phyloP scores from a whole-genome alignment of 208 protist genomes.

The Leishmania gerbilli region DNA sequence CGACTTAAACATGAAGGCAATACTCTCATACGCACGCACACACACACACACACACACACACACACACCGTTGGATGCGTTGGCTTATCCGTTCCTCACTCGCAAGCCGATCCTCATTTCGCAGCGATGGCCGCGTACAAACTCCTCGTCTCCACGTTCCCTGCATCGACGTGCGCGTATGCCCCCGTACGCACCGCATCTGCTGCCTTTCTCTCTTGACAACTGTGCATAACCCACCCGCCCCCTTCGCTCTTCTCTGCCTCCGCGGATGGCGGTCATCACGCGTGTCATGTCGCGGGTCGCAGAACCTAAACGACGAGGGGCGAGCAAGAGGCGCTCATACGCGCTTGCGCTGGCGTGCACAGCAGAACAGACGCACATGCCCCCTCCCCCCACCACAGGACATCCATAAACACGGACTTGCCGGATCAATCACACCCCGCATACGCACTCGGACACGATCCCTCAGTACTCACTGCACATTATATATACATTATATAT shows the following conservation, averaged over 20 bases:
- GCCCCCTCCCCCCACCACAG: neutral
- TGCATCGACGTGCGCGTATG: neutral
- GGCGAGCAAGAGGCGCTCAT: neutral
- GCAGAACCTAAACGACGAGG: neutral
- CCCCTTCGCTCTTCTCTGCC: neutral
- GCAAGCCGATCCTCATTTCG: neutral
- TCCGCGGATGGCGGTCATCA: neutral
- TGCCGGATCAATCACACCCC: neutral
- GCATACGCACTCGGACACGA: neutral
- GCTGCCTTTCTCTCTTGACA: neutral
- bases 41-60: neutral
- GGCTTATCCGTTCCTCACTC: neutral
- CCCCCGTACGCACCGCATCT: neutral
- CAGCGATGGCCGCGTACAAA: neutral
- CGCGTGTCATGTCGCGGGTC: neutral
- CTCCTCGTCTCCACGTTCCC: neutral
- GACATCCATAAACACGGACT: neutral
- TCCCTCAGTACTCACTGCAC: no score
- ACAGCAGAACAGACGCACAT: neutral
- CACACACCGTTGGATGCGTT: neutral
- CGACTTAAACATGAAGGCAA: neutral
- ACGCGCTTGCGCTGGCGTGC: neutral
- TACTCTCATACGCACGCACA: neutral
- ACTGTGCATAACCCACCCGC: neutral
- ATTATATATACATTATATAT: neutral